A percentile compares a stretch with the other conserved stretches of the same genome.
These are phyloP conservation scores for Paraconiothyrium brasiliense DNA, from an alignment of 2,329 filamentous ascomycete genomes.

Conservation along the genomic window DNA sequence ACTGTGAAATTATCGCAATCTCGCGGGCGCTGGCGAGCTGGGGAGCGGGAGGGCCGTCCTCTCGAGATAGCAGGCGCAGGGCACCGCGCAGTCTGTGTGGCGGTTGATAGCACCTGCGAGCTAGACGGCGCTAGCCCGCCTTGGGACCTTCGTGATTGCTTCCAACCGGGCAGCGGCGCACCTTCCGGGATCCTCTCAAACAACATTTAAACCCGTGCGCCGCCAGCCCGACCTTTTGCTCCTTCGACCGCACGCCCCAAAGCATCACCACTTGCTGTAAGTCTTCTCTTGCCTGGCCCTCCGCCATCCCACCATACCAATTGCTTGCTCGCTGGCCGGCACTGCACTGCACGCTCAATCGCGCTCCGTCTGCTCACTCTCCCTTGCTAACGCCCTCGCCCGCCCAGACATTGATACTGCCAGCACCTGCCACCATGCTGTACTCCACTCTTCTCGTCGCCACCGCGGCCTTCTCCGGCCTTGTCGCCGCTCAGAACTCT, in stretches of 20 bases:
- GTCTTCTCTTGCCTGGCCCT: slow-evolving; percentile 4
- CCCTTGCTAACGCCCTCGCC: slow-evolving; percentile 32
- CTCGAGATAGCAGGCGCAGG: slow-evolving; percentile 8
- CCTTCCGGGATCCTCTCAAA: slow-evolving; percentile 20
- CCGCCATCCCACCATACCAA: slow-evolving; percentile 12
- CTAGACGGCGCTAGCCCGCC: slow-evolving; percentile 10
- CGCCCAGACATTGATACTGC: slow-evolving; percentile 50
- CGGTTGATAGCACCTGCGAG: slow-evolving; percentile 12
- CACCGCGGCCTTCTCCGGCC: slow-evolving; percentile 57
- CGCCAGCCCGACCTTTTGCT: slow-evolving; percentile 12
- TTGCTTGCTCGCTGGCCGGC: slow-evolving; percentile 19
- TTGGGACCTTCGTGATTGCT: slow-evolving; percentile 16
- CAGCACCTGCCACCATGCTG: slow-evolving; percentile 54
- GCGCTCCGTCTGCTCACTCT: slow-evolving; percentile 4
- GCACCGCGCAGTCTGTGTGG: slow-evolving; percentile 12
- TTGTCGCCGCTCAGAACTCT: slow-evolving; percentile 57
- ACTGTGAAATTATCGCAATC: slow-evolving; percentile 12
- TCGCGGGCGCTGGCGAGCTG: not conserved
- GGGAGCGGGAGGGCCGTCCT: not conserved
- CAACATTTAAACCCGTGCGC: slow-evolving; percentile 24
- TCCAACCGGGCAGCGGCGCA: slow-evolving; percentile 13
- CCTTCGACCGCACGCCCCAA: slow-evolving; percentile 9
- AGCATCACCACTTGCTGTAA: slow-evolving; percentile 27
- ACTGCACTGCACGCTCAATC: not conserved
- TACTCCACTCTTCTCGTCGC: slow-evolving; percentile 58